Conservation (phyloP, 352 stramenopile genomes). For the Thraustotheca clavata region DNA sequence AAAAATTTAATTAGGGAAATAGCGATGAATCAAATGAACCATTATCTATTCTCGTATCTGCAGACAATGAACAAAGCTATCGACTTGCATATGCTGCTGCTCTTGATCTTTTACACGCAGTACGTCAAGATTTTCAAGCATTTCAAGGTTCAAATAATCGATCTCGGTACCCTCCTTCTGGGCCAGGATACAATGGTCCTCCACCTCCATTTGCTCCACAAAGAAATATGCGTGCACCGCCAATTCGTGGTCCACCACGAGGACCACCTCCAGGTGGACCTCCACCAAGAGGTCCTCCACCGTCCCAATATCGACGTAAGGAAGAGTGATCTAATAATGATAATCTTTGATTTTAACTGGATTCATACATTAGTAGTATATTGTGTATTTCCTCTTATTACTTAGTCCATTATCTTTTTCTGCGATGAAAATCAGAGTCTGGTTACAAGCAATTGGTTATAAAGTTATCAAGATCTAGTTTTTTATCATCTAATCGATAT, state of each 20-base stretch:
- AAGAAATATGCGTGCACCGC: neutral
- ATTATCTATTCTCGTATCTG: slow-evolving; percentile 75
- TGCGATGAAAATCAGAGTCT: neutral
- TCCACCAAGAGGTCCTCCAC: neutral
- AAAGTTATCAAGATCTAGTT: neutral
- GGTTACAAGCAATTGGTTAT: neutral
- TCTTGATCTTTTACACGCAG: slow-evolving; percentile 49
- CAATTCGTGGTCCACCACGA: neutral
- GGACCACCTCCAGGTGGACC: neutral
- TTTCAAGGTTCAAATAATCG: slow-evolving; percentile 38
- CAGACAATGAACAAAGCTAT: slow-evolving; percentile 80
- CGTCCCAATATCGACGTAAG: neutral
- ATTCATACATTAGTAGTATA: neutral
- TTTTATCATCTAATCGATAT: too few species aligned
- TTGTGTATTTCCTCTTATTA: neutral
- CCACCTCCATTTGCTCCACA: neutral
- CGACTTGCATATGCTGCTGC: slow-evolving; percentile 62
- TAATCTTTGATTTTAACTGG: neutral
- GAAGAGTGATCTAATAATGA: neutral
- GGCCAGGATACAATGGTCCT: neutral
- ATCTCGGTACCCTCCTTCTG: neutral
- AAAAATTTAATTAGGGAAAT: neutral
- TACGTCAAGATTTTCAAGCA: slow-evolving; percentile 71
- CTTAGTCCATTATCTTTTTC: neutral
- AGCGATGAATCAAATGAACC: slow-evolving; percentile 65